Base-by-base conservation (phyloP, 2,329 filamentous ascomycete species). In the Davidsoniella virescens region DNA sequence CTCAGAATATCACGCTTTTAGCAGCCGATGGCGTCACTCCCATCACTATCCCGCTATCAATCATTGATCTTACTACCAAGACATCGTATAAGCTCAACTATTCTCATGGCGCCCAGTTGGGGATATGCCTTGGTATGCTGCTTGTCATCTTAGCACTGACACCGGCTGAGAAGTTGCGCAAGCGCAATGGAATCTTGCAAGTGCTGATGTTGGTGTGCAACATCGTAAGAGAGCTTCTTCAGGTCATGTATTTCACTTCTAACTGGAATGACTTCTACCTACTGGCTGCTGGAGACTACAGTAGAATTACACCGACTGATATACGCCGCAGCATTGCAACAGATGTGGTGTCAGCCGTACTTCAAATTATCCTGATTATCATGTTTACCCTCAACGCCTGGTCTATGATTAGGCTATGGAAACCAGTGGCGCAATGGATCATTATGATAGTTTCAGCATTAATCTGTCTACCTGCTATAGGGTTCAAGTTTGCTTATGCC, bases 101-200 rank as follows among this genome's bases (percentile, higher is more conserved):
- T 67, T 81, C 79, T 64, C 85, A 81, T 60, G 80, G 75, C 48
- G 65, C 73, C 16, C 84, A 90, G 61, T 70, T 87, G 47, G 85
- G 85, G 26, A 76, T 82, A 20, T 76, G 75, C 44, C 55, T 80
- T 52, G 64, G 82, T 54, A 74, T 87, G 58, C 67, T 88, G 16
- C 56, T 82, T 41, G 69, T 83, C 26, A 66, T 88, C 2, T 64
- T 87, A 9, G 59, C 81, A 52, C 71, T 88, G 62, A 87, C 84
- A 0, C 75, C 76, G 17, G 61, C 68, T 0, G 68, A 76, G 56
- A 87, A 85, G 61, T 74, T 84, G 53, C 66, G 67, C 48, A 80
- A 80, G 1, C 60, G 69, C 0, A 72, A 85, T 17, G 84, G 83
- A 61, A 59, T 80, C 55, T 67, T 87, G 57, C 87, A 88, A 60